Evolutionary conservation across 2,329 filamentous ascomycete species (phyloP).

Genomic region (Colletotrichum sp.): DNA sequence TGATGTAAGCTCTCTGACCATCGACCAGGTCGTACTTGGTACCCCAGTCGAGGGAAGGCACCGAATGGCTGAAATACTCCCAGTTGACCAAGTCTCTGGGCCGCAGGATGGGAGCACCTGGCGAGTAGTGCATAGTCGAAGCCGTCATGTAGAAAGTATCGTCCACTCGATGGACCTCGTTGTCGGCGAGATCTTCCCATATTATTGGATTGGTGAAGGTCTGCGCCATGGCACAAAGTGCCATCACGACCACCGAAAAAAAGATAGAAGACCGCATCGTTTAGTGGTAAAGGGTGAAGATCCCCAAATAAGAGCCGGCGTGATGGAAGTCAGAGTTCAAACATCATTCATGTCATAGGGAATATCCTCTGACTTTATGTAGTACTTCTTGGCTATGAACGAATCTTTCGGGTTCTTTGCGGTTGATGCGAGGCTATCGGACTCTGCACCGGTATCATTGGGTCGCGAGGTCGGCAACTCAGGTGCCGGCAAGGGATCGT

Average conservation of each 20-base stretch:
- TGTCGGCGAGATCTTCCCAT: constrained; percentile 55
- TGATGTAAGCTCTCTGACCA: constrained; percentile 48
- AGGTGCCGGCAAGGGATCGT: neutral
- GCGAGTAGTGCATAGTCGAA: constrained; percentile 53
- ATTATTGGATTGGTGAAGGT: constrained; percentile 50
- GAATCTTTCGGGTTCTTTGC: neutral
- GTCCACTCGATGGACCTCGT: constrained; percentile 47
- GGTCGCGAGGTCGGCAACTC: neutral
- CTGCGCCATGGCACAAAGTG: neutral
- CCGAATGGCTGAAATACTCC: constrained; percentile 39
- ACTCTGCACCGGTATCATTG: neutral
- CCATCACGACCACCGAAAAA: neutral
- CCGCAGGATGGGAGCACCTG: constrained; percentile 52
- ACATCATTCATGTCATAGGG: rapidly evolving
- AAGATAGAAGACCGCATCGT: rapidly evolving
- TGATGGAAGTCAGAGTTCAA: neutral
- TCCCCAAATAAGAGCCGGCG: rapidly evolving
- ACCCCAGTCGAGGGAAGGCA: constrained; percentile 42
- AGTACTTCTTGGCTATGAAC: rapidly evolving
- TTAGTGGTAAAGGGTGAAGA: rapidly evolving
- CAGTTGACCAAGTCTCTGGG: constrained; percentile 55
- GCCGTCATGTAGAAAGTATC: constrained; percentile 50
- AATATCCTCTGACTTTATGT: neutral
- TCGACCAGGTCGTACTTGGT: constrained; percentile 47
- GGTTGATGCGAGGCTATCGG: neutral